Conservation (phyloP, 345 rosid species). For the Reutealis trisperma region DNA sequence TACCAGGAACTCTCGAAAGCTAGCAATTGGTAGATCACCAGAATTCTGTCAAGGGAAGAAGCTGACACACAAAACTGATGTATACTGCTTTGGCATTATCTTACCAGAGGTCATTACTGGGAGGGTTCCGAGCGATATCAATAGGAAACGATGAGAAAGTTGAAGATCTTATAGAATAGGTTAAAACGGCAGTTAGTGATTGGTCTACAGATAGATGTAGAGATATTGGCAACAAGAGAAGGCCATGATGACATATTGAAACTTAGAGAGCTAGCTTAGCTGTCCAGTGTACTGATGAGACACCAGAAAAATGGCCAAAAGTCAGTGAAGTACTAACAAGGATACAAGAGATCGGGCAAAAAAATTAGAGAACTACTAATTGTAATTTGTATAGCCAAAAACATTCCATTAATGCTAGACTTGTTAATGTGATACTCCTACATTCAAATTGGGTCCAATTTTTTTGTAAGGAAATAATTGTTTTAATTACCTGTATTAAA, state of each 20-base stretch:
- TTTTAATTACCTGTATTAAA: too few species aligned
- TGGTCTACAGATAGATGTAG: constrained; percentile 58
- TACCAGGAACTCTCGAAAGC: constrained; percentile 20
- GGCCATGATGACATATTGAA: constrained; percentile 50
- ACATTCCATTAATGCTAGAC: background rate
- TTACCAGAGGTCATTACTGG: constrained; percentile 55
- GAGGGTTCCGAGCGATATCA: constrained; percentile 34
- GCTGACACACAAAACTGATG: constrained; percentile 51
- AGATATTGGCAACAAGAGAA: constrained; percentile 43
- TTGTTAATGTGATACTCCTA: too few species aligned
- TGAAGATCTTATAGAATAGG: constrained; percentile 49
- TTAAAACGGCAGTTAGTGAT: constrained; percentile 43
- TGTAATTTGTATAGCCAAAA: background rate
- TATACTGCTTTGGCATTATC: constrained; percentile 58
- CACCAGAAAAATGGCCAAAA: constrained; percentile 47
- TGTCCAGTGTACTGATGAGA: constrained; percentile 45
- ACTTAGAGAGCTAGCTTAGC: constrained; percentile 56
- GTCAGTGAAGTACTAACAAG: constrained; percentile 41
- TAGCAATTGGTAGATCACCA: constrained; percentile 46
- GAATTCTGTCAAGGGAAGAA: constrained; percentile 49
- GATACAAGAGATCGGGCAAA: constrained; percentile 46
- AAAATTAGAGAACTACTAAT: constrained; percentile 9
- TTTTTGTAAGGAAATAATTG: too few species aligned
- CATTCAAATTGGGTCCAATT: too few species aligned
- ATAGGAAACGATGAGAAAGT: background rate